These are phyloP conservation scores for Curvularia lunata DNA, from an alignment of 2,329 filamentous ascomycete genomes.

Conservation along the genomic window DNA sequence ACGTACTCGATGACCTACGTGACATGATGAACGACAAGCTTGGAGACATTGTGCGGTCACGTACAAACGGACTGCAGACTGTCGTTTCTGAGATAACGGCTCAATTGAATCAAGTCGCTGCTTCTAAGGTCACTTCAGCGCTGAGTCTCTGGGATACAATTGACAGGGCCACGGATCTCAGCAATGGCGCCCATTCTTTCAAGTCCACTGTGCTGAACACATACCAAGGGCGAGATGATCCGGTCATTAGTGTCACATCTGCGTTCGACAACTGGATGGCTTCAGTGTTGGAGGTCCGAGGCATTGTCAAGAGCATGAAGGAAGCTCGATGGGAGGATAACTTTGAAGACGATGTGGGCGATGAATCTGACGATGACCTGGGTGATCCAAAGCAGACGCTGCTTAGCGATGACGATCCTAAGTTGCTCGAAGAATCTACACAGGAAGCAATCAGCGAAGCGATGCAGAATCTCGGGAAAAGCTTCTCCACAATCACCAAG, in stretches of 20 bases:
- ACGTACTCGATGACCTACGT: constrained; percentile 72
- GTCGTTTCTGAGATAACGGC: constrained; percentile 70
- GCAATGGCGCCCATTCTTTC: constrained; percentile 70
- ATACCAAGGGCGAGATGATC: constrained; percentile 73
- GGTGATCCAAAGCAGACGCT: constrained; percentile 69
- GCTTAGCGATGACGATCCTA: constrained; percentile 75
- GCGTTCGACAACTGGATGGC: constrained; percentile 75
- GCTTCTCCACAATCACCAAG: constrained; percentile 60
- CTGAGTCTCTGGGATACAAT: constrained; percentile 71
- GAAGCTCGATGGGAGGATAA: constrained; percentile 78
- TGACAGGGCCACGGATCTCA: constrained; percentile 69
- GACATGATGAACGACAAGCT: constrained; percentile 72
- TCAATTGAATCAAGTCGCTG: constrained; percentile 66
- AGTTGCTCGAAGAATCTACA: constrained; percentile 65
- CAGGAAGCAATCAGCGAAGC: constrained; percentile 62
- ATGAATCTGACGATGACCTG: constrained; percentile 72
- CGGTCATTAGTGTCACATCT: constrained; percentile 66
- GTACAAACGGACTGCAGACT: constrained; percentile 68
- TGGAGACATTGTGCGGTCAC: constrained; percentile 65
- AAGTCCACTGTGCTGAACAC: constrained; percentile 72
- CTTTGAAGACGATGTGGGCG: constrained; percentile 73
- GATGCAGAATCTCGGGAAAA: constrained; percentile 64
- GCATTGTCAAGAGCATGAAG: constrained; percentile 68
- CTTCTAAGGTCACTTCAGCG: constrained; percentile 48
- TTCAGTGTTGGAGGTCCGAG: constrained; percentile 71